A percentile compares a stretch with the other conserved stretches of the same genome.
These are phyloP conservation scores for Chlorella sp. DNA, from an alignment of 139 green algal species.

Conservation along the genomic window DNA sequence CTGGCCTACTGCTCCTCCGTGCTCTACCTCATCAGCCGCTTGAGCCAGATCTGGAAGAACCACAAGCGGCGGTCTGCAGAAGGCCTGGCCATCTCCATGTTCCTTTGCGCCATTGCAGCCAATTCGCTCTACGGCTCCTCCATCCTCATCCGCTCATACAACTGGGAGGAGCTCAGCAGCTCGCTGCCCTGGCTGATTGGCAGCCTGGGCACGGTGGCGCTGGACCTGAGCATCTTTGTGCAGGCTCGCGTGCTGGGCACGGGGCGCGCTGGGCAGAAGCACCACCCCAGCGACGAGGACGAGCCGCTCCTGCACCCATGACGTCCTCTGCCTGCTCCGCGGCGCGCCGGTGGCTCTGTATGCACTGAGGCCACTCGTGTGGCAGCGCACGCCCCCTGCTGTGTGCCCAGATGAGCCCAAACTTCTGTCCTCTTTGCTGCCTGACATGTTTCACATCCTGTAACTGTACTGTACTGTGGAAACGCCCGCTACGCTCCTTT, in stretches of 20 bases:
- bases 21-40: conserved; percentile 83
- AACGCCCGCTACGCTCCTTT: not conserved
- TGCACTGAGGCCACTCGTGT: not conserved
- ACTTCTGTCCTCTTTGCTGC: not conserved
- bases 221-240: conserved; percentile 81
- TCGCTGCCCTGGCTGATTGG: conserved; percentile 88
- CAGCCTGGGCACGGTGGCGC: conserved; percentile 81
- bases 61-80: conserved; percentile 62
- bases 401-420: not conserved
- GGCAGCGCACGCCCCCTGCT: not conserved
- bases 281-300: conserved; percentile 36
- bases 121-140: conserved; percentile 81
- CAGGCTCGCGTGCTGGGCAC: conserved; percentile 48
- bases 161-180: conserved; percentile 51
- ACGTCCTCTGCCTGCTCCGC: not conserved
- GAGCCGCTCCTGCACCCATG: conserved; percentile 30
- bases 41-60: conserved; percentile 91
- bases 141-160: conserved; percentile 78
- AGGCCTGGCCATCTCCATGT: conserved; percentile 82
- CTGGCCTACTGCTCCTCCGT: conserved; percentile 76
- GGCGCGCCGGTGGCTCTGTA: not conserved
- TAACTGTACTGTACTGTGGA: too few relatives aligned
- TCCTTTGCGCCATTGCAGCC: conserved; percentile 78
- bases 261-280: not conserved
- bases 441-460: not conserved